Evolutionary conservation across 2,329 filamentous ascomycete species (phyloP), one percentile per base, ranked within the genome.

Genomic region (Penicillium decumbens): DNA sequence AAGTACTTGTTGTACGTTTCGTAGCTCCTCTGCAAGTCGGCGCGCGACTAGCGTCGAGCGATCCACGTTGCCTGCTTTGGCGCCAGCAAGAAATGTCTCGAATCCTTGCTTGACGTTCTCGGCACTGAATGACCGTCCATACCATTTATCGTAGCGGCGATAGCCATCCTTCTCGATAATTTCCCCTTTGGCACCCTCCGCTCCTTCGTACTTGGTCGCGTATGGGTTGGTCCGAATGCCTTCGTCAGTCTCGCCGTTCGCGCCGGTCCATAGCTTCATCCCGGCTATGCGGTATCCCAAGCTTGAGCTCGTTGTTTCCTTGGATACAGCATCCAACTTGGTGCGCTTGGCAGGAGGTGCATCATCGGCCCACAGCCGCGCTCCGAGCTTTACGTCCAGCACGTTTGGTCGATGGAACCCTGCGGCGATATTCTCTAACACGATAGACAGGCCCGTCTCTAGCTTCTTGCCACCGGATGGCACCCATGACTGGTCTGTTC

Each of bases 361-460:
- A 53, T 76, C 75, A 32, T 95, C 88, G 12, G 88, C 92, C 86
- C 90, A 97, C 5, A 98, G 74, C 28, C 88, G 81, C 43, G 84
- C 80, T 38, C 93, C 93, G 18, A 98, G 81, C 74, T 98, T 98
- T 57, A 95, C 81, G 65, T 98, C 93, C 50, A 98, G 76, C 6
- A 98, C 89, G 61, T 95, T 97, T 6, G 93, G 89, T 50, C 82
- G 80, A 62, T 80, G 81, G 75, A 91, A 97, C 0, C 89, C 89
- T 56, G 81, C 80, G 0, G 89, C 84, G 6, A 88, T 81, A 66
- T 96, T 96, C 65, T 91, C 87, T 25, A 97, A 76, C 10, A 95
- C 90, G 15, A 96, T 84, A 2, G 88, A 88, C 47, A 83, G 77
- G 47, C 90, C 84, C 0, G 90, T 95, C 23, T 82, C 78, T 52